Base-by-base conservation (phyloP, 805 yeast genomes). In the Candida ponderosae region DNA sequence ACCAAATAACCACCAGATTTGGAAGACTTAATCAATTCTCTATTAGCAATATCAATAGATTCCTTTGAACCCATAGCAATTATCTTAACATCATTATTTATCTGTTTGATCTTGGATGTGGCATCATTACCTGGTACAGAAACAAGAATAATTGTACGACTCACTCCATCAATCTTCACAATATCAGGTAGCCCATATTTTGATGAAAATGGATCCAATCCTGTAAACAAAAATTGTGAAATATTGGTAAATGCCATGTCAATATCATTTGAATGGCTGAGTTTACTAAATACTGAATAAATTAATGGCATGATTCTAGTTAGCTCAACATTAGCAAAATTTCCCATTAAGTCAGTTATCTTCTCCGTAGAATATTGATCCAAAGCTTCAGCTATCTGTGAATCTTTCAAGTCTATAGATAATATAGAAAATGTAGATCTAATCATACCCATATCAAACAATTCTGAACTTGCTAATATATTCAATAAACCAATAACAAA, bases 41-140 rank as follows among this genome's bases (percentile, higher is more conserved):
- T 59, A 18, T 71, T 73, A 0, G 90, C 89, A 30, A 66, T 59
- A 3, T 63, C 70, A 2, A 65, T 55, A 9, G 84, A 80, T 55
- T 86, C 95, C 18, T 56, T 52, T 0, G 94, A 75, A 0, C 96
- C 97, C 74, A 89, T 66, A 0, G 96, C 74, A 29, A 84, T 68
- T 1, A 68, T 55, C 0, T 49, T 52, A 26, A 79, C 49, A 3
- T 56, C 46, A 7, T 45, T 43, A 0, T 51, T 49, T 0, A 29
- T 14, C 0, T 57, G 54, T 24, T 65, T 64, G 3, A 88, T 63
- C 37, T 63, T 68, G 38, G 64, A 65, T 0, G 82, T 71, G 0
- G 90, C 79, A 56, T 89, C 97, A 41, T 62, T 68, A 3, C 84
- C 84, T 20, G 70, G 71, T 6, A 76, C 68, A 1, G 81, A 71